A percentile compares a stretch with the other conserved stretches of the same genome.
Evolutionary conservation across 2,329 filamentous ascomycete genomes (phyloP).

Genomic region (Hawksworthiomyces lignivorus): DNA sequence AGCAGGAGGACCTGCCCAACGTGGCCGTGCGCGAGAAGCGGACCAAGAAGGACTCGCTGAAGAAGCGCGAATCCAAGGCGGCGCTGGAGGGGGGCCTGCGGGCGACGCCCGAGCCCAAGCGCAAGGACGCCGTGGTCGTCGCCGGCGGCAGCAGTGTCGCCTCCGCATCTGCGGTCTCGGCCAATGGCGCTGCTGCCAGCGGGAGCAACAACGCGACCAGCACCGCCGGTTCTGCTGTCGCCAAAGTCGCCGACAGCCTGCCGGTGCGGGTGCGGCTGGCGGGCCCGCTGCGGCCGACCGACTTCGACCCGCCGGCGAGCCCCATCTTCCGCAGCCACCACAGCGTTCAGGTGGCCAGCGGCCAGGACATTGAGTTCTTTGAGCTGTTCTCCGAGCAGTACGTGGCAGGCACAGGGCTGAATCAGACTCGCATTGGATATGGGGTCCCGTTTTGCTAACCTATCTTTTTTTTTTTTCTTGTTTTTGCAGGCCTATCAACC

Average conservation of each 20-base stretch:
- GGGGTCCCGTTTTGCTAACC: too few species aligned
- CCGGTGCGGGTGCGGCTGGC: slow-evolving; percentile 53
- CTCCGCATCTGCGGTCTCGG: too few species aligned
- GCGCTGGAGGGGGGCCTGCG: slow-evolving; percentile 37
- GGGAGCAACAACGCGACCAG: not conserved
- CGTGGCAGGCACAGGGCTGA: too few species aligned
- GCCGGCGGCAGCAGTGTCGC: slow-evolving; percentile 9
- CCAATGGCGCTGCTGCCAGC: not conserved
- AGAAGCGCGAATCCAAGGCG: slow-evolving; percentile 60
- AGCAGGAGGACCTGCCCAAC: slow-evolving; percentile 24
- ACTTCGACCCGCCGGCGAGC: slow-evolving; percentile 53
- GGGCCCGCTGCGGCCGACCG: slow-evolving; percentile 52
- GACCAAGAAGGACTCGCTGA: slow-evolving; percentile 58
- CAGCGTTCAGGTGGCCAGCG: slow-evolving; percentile 40
- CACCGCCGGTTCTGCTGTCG: not conserved
- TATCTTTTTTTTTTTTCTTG: not conserved
- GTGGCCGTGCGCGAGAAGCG: slow-evolving; percentile 40
- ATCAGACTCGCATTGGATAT: too few species aligned
- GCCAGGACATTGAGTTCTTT: slow-evolving; percentile 48
- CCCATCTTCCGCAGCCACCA: slow-evolving; percentile 52
- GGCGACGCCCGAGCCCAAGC: slow-evolving; percentile 51
- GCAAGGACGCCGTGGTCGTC: slow-evolving; percentile 25
- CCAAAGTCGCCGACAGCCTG: slow-evolving; percentile 33
- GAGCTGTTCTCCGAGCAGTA: slow-evolving; percentile 59
- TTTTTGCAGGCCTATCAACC: slow-evolving; percentile 39